Evolutionary conservation across 192 early-diverging fungal species (phyloP), one percentile per base, ranked within the genome.

Genomic region (Coemansia erecta): DNA sequence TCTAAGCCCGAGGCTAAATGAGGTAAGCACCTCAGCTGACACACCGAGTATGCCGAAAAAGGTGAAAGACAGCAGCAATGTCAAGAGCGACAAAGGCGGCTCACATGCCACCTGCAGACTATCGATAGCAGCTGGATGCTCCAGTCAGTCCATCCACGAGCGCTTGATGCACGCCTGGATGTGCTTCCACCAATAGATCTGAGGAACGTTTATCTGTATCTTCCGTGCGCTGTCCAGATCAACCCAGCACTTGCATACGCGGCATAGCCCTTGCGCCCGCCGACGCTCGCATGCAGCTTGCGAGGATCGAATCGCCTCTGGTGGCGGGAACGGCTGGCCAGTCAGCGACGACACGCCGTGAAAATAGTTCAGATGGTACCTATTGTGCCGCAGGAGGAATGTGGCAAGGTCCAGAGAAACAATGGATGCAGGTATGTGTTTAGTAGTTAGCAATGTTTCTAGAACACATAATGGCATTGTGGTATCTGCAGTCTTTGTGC

Each of bases 171-270:
- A 82, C 22, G 61, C 68, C 40, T 82, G 75, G 31, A 73, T 73
- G 44, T 82, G 80, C 53, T 82, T 82, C 80, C 80, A 82, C 80
- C 80, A 82, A 49, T 74, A 78, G 40, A 82, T 82, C 46, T 82
- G 56, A 1, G 75, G 80, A 10, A 78, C 75, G 17, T 82, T 82
- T 33, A 78, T 71, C 41, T 47, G 48, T 22, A 71, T 54, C 26
- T 66, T 60, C 33, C 73, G 58, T 21, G 68, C 49, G 58, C 71
- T 78, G 40, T 74, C 75, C 5, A 66, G 58, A 14, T 57, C 46
- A 19, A 81, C 68, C 82, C 82, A 83, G 40, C 56, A 11, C 6
- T 57, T 33, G 62, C 82, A 83, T 2, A 73, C 42, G 31, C 68
- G 66, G 42, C 82, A 83, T 35, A 56, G 64, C 4, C 82, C 82